phyloP scores from a whole-genome alignment of 495 filamentous ascomycete genomes.

The Corynascus novoguineensis region DNA sequence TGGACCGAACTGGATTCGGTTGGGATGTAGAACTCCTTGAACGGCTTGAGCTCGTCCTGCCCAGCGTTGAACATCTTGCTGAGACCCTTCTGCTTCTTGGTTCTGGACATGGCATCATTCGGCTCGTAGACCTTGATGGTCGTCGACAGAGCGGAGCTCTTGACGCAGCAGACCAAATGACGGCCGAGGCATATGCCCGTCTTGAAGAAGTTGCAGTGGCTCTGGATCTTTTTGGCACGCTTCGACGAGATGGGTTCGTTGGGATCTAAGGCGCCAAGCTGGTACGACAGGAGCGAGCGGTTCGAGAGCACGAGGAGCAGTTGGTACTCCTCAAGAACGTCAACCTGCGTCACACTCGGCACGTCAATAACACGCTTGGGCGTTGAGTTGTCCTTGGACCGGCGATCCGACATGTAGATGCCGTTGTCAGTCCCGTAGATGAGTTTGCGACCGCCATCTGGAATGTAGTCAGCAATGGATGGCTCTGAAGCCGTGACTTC shows the following conservation, averaged over 20 bases:
- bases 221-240: constrained; percentile 93
- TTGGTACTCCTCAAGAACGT: constrained; percentile 90
- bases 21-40: constrained; percentile 99
- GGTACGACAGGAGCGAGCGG: constrained; percentile 82
- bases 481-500: not conserved
- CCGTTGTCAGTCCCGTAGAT: constrained; percentile 91
- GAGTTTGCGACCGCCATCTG: constrained; percentile 89
- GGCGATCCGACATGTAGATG: constrained; percentile 85
- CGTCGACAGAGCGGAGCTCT: constrained; percentile 79
- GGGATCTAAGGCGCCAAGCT: constrained; percentile 73
- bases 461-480: not conserved
- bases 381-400: constrained; percentile 71
- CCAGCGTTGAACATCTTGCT: constrained; percentile 91
- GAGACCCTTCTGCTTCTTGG: constrained; percentile 86
- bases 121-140: constrained; percentile 98
- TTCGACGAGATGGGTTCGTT: constrained; percentile 74
- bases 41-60: constrained; percentile 89
- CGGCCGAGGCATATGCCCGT: constrained; percentile 90
- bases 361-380: constrained; percentile 83
- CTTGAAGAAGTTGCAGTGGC: constrained; percentile 97
- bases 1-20: constrained; percentile 94
- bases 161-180: constrained; percentile 92
- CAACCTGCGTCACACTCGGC: constrained; percentile 85
- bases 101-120: constrained; percentile 80
- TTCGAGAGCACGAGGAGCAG: constrained; percentile 89